Evolutionary conservation across 495 filamentous ascomycete species (phyloP).

Genomic region (Immersiella caudata): DNA sequence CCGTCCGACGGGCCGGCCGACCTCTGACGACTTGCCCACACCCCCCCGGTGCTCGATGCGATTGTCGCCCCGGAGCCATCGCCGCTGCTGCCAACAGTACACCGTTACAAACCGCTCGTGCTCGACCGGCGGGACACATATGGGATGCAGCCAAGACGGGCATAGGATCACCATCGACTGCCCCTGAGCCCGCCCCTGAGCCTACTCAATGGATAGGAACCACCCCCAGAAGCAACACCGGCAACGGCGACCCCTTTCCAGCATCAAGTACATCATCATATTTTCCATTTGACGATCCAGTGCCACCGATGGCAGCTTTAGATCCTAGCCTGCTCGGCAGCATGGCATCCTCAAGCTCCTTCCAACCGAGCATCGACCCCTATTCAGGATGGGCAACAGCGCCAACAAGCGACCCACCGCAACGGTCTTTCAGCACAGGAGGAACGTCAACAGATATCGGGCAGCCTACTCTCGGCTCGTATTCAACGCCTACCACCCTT

Average conservation of each 20-base stretch:
- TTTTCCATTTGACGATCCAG: neutral
- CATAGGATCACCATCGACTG: neutral
- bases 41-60: neutral
- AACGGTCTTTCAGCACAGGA: too few species aligned
- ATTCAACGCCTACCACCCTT: too few species aligned
- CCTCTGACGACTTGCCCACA: slow-evolving; percentile 3
- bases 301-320: neutral
- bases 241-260: neutral
- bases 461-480: too few species aligned
- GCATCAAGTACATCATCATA: neutral
- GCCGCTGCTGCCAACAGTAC: neutral
- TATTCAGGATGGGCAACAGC: neutral
- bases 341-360: neutral
- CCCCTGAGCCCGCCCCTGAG: neutral
- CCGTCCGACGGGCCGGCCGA: neutral
- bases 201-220: neutral
- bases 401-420: too few species aligned
- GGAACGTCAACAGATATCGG: too few species aligned
- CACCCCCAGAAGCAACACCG: neutral
- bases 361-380: neutral
- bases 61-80: neutral
- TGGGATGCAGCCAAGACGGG: neutral
- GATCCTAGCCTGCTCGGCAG: neutral
- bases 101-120: neutral
- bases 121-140: neutral